These are phyloP conservation scores for Plectosphaerella sp. DNA, from an alignment of 2,329 filamentous ascomycete species.

Conservation along the genomic window DNA sequence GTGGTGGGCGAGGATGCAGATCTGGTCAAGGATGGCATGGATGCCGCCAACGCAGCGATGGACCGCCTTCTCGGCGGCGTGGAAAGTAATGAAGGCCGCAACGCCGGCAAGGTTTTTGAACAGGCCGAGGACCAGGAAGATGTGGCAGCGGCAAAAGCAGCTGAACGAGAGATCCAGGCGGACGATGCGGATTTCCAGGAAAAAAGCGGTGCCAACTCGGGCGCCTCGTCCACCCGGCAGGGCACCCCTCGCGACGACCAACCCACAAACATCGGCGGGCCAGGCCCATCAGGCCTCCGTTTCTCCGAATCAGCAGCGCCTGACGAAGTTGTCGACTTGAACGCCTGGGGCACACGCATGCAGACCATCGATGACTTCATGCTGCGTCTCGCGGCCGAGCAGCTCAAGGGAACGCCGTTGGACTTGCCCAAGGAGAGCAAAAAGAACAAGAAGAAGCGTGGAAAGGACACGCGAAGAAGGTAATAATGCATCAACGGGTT, in stretches of 20 bases:
- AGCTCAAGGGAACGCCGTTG: conserved; percentile 53
- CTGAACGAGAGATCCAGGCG: conserved; percentile 82
- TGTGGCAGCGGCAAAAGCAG: conserved; percentile 78
- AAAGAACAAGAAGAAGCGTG: conserved; percentile 54
- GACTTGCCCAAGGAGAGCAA: conserved; percentile 63
- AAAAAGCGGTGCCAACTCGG: conserved; percentile 42
- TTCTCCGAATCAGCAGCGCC: conserved; percentile 28
- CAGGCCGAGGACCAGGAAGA: conserved; percentile 92
- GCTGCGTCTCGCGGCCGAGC: conserved; percentile 62
- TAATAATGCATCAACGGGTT: no score
- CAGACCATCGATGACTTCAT: conserved; percentile 72
- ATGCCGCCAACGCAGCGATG: conserved; percentile 77
- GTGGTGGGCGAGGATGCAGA: conserved; percentile 60
- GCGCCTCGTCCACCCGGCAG: conserved; percentile 44
- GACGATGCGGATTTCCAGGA: conserved; percentile 84
- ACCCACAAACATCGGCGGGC: conserved; percentile 22
- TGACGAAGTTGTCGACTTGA: conserved; percentile 42
- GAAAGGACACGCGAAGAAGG: conserved; percentile 52
- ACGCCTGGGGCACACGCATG: conserved; percentile 55
- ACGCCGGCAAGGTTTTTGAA: conserved; percentile 70
- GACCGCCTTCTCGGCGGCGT: conserved; percentile 74
- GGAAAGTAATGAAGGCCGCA: conserved; percentile 55
- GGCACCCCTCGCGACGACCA: conserved; percentile 42
- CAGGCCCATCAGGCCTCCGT: conserved; percentile 28
- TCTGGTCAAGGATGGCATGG: conserved; percentile 55